phyloP scores from a whole-genome alignment of 495 filamentous ascomycete species.

The Staphylotrichum tortipilum region DNA sequence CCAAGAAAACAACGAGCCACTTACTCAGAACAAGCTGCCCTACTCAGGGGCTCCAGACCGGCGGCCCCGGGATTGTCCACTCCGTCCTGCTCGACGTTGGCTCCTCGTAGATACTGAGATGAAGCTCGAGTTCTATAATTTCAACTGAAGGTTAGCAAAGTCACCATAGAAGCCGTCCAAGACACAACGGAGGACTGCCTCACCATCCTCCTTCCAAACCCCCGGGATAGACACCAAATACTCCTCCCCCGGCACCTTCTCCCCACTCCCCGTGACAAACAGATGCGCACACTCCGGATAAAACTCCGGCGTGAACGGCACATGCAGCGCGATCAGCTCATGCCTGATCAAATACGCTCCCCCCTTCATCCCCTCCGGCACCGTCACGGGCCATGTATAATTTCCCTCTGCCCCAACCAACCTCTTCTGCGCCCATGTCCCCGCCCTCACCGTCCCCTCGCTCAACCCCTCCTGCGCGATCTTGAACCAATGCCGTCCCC shows the following conservation, averaged over 20 bases:
- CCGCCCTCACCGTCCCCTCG: neutral
- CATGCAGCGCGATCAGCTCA: neutral
- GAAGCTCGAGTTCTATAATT: neutral
- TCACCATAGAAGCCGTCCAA: too few species aligned
- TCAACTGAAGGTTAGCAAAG: neutral
- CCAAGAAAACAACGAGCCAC: too few species aligned
- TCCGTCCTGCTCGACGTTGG: neutral
- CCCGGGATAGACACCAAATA: neutral
- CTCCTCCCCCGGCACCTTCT: neutral
- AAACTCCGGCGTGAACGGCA: neutral
- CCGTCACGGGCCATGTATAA: neutral
- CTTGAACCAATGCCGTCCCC: neutral
- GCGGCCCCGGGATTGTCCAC: neutral
- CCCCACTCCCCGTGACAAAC: neutral
- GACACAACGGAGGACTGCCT: neutral
- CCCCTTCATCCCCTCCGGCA: neutral
- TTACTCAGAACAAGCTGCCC: too few species aligned
- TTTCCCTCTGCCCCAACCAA: neutral
- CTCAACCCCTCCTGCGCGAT: neutral
- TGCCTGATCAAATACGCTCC: neutral
- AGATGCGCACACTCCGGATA: slow-evolving; percentile 1
- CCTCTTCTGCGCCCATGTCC: neutral
- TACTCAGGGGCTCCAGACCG: neutral
- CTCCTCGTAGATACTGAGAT: neutral
- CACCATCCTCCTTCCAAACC: neutral